Base-by-base conservation (phyloP, 345 rosid species). In the Hirschfeldia incana region DNA sequence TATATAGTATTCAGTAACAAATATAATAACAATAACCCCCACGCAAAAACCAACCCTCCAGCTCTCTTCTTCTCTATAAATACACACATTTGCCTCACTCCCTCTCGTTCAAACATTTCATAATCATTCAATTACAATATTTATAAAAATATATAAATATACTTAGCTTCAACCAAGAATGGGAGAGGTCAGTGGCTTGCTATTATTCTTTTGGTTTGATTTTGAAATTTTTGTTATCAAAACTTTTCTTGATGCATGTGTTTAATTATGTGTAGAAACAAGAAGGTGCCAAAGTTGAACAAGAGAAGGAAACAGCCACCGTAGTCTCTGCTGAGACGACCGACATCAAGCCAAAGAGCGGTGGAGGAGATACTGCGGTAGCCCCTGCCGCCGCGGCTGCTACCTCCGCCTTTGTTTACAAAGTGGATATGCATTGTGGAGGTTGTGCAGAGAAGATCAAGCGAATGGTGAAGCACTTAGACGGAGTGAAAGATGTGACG, bases 361-460 rank as follows among this genome's bases (percentile, higher is more conserved):
- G 77, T 36, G 92, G 83, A 15, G 80, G 58, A 2, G 75, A 62
- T 55, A 32, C 70, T 0, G 33, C 32, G 5, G 63, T 65, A 12
- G 89, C 89, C 5, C 76, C 83, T 33, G 64, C 9, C 1, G 30
- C 63, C 17, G 21, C 74, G 21, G 57, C 57, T 21, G 21, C 21
- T 51, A 17, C 57, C 57, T n/a, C 57, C 11, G 70, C 75, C 21
- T 76, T 76, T 72, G 89, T 92, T 51, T 85, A 86, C 85, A 95
- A 88, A 85, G 68, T 80, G 63, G 92, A 91, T 68, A 81, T 95
- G 88, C 98, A 91, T 86, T 95, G 99, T 39, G 90, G 86, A 65
- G 98, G 96, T 7, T 95, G 99, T 73, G 94, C 94, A 21, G 90
- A 89, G 88, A 91, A 86, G 77, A 80, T 94, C 69, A 79, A 68